A percentile compares a stretch with the other conserved stretches of the same genome.
phyloP scores from a whole-genome alignment of 352 stramenopile genomes.

The Plasmopara halstedii region DNA sequence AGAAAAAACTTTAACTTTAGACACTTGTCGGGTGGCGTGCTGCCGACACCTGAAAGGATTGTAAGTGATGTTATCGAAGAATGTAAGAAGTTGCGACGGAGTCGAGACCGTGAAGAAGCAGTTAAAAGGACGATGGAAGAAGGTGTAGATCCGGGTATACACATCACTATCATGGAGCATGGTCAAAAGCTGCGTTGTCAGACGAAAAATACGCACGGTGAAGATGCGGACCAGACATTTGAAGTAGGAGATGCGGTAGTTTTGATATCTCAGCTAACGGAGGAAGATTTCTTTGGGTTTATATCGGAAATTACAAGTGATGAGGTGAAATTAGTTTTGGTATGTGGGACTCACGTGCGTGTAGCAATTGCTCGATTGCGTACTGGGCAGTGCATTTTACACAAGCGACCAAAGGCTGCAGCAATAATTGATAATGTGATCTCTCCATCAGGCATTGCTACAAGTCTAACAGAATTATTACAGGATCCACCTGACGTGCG shows the following conservation, averaged over 20 bases:
- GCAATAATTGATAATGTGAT: background rate
- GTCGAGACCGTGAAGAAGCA: slow-evolving; percentile 12
- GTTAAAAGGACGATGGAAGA: slow-evolving; percentile 3
- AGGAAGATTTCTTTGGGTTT: slow-evolving; percentile 59
- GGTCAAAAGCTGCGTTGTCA: slow-evolving; percentile 7
- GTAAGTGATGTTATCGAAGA: slow-evolving; percentile 27
- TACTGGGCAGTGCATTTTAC: slow-evolving; percentile 32
- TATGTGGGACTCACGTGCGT: slow-evolving; percentile 36
- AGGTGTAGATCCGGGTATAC: background rate
- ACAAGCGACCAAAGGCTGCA: slow-evolving; percentile 12
- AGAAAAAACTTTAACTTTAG: slow-evolving; percentile 47
- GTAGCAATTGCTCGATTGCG: slow-evolving; percentile 30
- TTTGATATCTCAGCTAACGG: slow-evolving; percentile 36
- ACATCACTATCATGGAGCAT: slow-evolving; percentile 7
- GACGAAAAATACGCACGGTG: background rate
- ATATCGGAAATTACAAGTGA: slow-evolving; percentile 27
- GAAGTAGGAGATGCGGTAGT: slow-evolving; percentile 44
- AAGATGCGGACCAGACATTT: slow-evolving; percentile 19
- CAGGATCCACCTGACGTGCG: slow-evolving; percentile 24
- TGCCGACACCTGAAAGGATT: slow-evolving; percentile 31
- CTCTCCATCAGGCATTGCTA: background rate
- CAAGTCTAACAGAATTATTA: slow-evolving; percentile 15
- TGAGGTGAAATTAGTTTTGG: slow-evolving; percentile 35
- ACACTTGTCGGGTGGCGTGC: slow-evolving; percentile 39
- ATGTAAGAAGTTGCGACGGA: slow-evolving; percentile 15